phyloP scores from a whole-genome alignment of 2,329 filamentous ascomycete species.

The Colletotrichum simmondsii region DNA sequence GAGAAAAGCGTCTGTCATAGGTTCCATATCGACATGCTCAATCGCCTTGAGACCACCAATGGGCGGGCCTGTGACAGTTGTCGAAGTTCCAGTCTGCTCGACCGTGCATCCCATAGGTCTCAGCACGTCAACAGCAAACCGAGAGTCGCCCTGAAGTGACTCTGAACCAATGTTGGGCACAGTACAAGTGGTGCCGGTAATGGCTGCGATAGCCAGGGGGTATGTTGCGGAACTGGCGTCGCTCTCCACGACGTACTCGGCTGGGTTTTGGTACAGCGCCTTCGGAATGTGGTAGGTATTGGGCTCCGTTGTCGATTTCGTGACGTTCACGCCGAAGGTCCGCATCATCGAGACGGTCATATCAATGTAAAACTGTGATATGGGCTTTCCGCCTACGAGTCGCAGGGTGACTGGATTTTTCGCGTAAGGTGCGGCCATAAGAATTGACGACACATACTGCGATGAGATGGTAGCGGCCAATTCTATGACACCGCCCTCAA shows the following conservation, averaged over 20 bases:
- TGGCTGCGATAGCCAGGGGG: constrained; percentile 91
- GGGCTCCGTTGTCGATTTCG: constrained; percentile 79
- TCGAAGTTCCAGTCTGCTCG: constrained; percentile 84
- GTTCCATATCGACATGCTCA: constrained; percentile 93
- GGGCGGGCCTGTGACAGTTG: constrained; percentile 91
- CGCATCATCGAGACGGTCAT: constrained; percentile 99
- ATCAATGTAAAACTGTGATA: constrained; percentile 96
- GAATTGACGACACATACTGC: constrained; percentile 97
- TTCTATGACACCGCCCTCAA: constrained; percentile 88
- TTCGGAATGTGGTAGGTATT: constrained; percentile 96
- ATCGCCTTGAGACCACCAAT: constrained; percentile 79
- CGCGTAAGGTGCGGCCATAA: constrained; percentile 97
- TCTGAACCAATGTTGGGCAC: constrained; percentile 94
- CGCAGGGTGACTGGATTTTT: constrained; percentile 92
- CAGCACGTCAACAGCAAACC: constrained; percentile 91
- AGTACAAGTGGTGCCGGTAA: constrained; percentile 94
- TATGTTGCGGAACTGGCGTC: constrained; percentile 98
- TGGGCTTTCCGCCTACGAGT: constrained; percentile 95
- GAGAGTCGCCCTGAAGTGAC: constrained; percentile 93
- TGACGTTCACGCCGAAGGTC: constrained; percentile 86
- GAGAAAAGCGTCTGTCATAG: constrained; percentile 98
- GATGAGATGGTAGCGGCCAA: constrained; percentile 95
- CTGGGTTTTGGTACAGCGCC: constrained; percentile 83
- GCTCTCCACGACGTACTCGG: constrained; percentile 91
- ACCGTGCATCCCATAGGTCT: constrained; percentile 94